phyloP scores from a whole-genome alignment of 2,329 filamentous ascomycete species.

The Paecilomyces sp. region DNA sequence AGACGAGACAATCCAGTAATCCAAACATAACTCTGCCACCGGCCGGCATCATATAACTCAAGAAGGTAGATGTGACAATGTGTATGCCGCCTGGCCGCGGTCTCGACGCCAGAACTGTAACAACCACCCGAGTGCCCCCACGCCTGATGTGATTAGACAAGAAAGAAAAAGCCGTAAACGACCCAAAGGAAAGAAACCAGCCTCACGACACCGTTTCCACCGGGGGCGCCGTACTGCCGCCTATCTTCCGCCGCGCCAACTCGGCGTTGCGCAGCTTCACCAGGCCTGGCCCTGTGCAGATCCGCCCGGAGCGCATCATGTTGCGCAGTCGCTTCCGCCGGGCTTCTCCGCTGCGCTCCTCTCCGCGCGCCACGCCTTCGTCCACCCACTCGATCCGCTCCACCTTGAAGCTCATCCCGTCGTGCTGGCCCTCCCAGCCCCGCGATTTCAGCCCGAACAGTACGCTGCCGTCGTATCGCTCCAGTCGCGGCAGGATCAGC shows the following conservation, averaged over 20 bases:
- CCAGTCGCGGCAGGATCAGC: conserved; percentile 70
- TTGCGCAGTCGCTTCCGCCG: conserved; percentile 43
- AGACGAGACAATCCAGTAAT: background rate
- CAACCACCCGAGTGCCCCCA: no score
- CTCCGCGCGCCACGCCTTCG: conserved; percentile 49
- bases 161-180: background rate
- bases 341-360: conserved; percentile 40
- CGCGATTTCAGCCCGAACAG: conserved; percentile 77
- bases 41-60: no score
- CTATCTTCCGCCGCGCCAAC: conserved; percentile 18
- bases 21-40: background rate
- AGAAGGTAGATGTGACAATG: no score
- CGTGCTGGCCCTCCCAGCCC: conserved; percentile 69
- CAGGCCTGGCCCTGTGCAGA: conserved; percentile 32
- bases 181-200: background rate
- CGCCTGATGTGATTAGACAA: background rate
- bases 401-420: conserved; percentile 85
- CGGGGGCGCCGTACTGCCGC: conserved; percentile 9
- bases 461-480: conserved; percentile 67
- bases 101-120: background rate
- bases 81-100: background rate
- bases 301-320: conserved; percentile 35
- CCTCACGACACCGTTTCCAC: conserved; percentile 26
- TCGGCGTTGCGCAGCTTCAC: conserved; percentile 24
- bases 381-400: conserved; percentile 77